Evolutionary conservation across 495 filamentous ascomycete species (phyloP).

Genomic region (Xylaria palmicola): DNA sequence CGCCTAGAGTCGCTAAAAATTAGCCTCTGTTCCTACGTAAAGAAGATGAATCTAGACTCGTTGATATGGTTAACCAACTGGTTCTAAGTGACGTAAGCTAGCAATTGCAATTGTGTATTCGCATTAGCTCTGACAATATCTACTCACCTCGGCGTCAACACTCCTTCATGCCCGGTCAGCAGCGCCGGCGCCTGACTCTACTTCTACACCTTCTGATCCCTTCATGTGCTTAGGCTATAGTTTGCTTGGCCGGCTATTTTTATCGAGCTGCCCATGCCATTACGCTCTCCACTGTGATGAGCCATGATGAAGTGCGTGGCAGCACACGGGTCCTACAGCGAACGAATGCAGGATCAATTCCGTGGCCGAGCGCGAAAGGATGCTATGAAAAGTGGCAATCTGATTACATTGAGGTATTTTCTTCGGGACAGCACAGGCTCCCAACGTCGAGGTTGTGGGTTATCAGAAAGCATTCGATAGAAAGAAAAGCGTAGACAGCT

Average conservation of each 20-base stretch:
- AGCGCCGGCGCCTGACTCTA: neutral
- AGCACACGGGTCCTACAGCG: neutral
- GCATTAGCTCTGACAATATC: neutral
- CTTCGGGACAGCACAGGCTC: too few relatives aligned
- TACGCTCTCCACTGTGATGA: neutral
- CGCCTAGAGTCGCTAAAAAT: too few relatives aligned
- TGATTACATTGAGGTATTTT: too few relatives aligned
- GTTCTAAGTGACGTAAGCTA: neutral
- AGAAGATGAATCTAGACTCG: neutral
- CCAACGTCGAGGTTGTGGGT: too few relatives aligned
- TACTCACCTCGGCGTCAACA: neutral
- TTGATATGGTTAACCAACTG: neutral
- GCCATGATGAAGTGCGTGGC: neutral
- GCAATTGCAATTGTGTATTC: neutral
- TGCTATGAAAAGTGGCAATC: neutral
- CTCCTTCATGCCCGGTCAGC: neutral
- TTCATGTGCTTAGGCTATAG: neutral
- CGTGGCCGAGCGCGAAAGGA: neutral
- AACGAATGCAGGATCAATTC: neutral
- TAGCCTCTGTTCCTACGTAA: too few relatives aligned
- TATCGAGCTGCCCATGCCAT: neutral
- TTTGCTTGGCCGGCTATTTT: neutral
- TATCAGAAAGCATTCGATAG: too few relatives aligned
- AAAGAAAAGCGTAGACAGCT: too few relatives aligned
- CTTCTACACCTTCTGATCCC: neutral